Evolutionary conservation across 1,284 basidiomycete species (phyloP).

Genomic region (Anthracocystis panici-leucophaei): DNA sequence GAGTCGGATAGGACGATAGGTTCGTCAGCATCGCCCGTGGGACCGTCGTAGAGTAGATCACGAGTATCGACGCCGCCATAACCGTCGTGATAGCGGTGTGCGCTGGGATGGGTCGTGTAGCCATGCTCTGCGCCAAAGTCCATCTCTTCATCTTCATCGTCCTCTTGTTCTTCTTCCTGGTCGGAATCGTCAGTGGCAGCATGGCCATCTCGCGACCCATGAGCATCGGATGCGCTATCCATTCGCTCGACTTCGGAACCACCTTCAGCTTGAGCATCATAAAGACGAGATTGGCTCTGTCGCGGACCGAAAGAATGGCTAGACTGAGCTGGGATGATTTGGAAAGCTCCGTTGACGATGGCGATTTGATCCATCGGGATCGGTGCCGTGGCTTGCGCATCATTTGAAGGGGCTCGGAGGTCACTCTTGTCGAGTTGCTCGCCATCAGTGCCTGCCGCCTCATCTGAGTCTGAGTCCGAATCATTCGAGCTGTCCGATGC

Average conservation of each 20-base stretch:
- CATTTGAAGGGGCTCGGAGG: neutral
- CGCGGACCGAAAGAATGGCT: neutral
- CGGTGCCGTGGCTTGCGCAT: slow-evolving; percentile 2
- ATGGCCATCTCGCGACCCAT: neutral
- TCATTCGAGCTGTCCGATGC: slow-evolving; percentile 1
- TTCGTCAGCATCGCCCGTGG: slow-evolving; percentile 39
- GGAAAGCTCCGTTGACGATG: slow-evolving; percentile 35
- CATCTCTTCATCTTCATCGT: slow-evolving; percentile 11
- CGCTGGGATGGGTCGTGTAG: neutral
- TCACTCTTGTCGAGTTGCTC: neutral
- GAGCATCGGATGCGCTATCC: slow-evolving; percentile 1
- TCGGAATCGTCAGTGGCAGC: slow-evolving; percentile 11
- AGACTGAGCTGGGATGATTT: slow-evolving; percentile 28
- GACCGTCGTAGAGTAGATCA: slow-evolving; percentile 31
- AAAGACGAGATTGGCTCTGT: neutral
- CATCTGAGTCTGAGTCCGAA: slow-evolving; percentile 11
- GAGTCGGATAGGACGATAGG: slow-evolving; percentile 52
- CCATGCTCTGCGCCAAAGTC: slow-evolving; percentile 9
- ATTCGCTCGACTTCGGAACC: slow-evolving; percentile 7
- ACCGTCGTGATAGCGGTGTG: slow-evolving; percentile 12
- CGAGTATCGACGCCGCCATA: slow-evolving; percentile 17
- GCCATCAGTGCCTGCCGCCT: neutral
- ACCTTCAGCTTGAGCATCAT: slow-evolving; percentile 2
- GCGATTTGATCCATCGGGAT: slow-evolving; percentile 40
- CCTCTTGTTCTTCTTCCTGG: slow-evolving; percentile 3